Base-by-base conservation (phyloP, 208 protist species). In the Porcisia hertigi region DNA sequence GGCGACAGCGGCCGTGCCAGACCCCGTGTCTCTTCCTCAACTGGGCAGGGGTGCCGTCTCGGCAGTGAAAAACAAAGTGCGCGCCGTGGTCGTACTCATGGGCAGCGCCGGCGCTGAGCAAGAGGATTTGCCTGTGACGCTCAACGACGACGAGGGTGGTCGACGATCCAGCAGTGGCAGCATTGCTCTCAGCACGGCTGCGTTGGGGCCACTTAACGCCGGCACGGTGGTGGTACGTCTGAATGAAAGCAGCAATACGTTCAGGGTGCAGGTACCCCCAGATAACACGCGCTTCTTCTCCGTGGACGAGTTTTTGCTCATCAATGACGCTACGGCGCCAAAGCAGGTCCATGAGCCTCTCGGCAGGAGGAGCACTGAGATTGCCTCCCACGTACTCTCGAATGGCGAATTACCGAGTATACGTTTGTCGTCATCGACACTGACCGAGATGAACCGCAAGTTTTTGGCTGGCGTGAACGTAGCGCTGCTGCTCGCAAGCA, bases 391-490 rank as follows among this genome's bases (percentile, higher is more conserved):
- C 9, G 30, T 60, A 49, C 9, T 57, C 52, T 30, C 52, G 9
- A 59, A 45, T n/a, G 52, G 34, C 9, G 52, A 7, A 25, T 39
- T 54, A 58, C 52, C 60, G 25, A 69, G 49, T 7, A 69, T 59
- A 1, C 82, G 73, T 1, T 63, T 93, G 18, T 82, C 78, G 20
- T 94, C 87, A 52, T 45, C 82, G 36, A 87, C 80, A 36, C 75
- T 94, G 60, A 75, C 69, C 16, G 82, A 89, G 69, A 75, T 91
- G 60, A 79, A 76, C 16, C 77, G 79, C 66, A 88, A 85, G 63
- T 92, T 94, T 63, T 43, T 90, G 34, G 79, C 86, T 23, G 90
- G 90, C 39, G 75, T 83, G n/a, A 92, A 94, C 73, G 77, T 81
- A 23, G 86, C 87, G 12, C 69, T 94, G 75, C 71, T 92, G 58